A percentile compares a stretch with the other conserved stretches of the same genome.
These are phyloP conservation scores for Chimonanthus salicifolius DNA, from an alignment of 164 flowering plant genomes.

Conservation along the genomic window DNA sequence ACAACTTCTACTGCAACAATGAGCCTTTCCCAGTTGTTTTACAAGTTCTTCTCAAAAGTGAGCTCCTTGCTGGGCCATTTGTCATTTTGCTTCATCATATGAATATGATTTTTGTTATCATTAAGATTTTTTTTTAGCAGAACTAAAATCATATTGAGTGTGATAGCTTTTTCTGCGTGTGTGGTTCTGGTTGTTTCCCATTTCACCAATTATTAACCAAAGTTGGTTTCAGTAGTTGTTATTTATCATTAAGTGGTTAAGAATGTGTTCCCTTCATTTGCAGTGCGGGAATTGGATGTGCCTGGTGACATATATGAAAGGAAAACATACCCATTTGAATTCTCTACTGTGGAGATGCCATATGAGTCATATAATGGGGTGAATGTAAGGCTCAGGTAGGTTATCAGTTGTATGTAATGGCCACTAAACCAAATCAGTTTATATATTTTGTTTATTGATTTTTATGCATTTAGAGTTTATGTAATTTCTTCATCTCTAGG, in stretches of 20 bases:
- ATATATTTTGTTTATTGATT: background rate
- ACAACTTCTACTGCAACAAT: too few species aligned
- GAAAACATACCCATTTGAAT: conserved; percentile 89
- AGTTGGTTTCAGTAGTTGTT: background rate
- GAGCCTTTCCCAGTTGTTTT: too few species aligned
- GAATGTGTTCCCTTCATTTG: conserved; percentile 16
- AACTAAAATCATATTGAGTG: too few species aligned
- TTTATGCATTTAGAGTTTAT: background rate
- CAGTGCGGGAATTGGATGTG: conserved; percentile 95
- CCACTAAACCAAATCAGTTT: background rate
- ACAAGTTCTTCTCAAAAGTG: too few species aligned
- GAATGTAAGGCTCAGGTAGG: conserved; percentile 93
- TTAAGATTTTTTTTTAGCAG: too few species aligned
- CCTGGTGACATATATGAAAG: conserved; percentile 96
- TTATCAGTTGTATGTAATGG: background rate
- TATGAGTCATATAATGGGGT: conserved; percentile 93
- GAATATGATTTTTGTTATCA: too few species aligned
- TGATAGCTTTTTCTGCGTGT: background rate
- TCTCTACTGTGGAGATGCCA: conserved; percentile 98
- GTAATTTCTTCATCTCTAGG: too few species aligned
- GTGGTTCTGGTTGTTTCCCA: conserved; percentile 5
- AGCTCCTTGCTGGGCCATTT: too few species aligned
- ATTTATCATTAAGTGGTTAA: background rate
- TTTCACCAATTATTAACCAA: background rate
- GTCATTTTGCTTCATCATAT: too few species aligned